These are phyloP conservation scores for Kluyveromyces nonfermentans DNA, from an alignment of 805 yeast species.

Conservation along the genomic window DNA sequence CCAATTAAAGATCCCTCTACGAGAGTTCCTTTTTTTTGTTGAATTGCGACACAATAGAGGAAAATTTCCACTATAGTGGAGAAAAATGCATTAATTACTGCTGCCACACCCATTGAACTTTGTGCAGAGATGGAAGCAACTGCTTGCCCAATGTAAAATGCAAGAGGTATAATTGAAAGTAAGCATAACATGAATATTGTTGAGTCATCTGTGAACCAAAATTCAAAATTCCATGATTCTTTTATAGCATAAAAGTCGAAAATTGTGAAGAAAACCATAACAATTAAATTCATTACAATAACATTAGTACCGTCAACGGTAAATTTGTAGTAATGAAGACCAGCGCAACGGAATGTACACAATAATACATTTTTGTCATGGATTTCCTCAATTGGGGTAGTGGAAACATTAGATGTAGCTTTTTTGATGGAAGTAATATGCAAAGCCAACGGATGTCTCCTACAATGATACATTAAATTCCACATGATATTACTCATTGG, in stretches of 20 bases:
- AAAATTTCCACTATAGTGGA: conserved; percentile 92
- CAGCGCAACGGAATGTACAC: conserved; percentile 88
- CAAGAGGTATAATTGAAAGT: conserved; percentile 82
- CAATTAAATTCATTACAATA: conserved; percentile 75
- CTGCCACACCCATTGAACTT: conserved; percentile 98
- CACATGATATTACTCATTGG: conserved; percentile 83
- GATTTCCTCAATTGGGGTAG: conserved; percentile 10
- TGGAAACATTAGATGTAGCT: conserved; percentile 13
- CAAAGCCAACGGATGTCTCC: conserved; percentile 87
- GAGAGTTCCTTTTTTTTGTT: conserved; percentile 73
- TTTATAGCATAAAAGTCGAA: conserved; percentile 61
- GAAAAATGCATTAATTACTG: conserved; percentile 94
- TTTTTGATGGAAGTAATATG: conserved; percentile 53
- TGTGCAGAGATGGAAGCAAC: conserved; percentile 99
- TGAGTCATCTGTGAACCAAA: conserved; percentile 44
- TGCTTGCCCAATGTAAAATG: conserved; percentile 96
- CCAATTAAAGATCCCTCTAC: conserved; percentile 97
- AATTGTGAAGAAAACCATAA: conserved; percentile 74
- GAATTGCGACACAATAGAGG: conserved; percentile 82
- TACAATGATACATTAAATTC: conserved; percentile 63
- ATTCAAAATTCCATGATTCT: conserved; percentile 31
- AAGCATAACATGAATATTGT: conserved; percentile 67
- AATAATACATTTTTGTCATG: conserved; percentile 52
- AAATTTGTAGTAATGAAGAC: conserved; percentile 88
- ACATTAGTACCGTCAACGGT: conserved; percentile 95